These are phyloP conservation scores for Climacium dendroides DNA, from an alignment of 225 moss, liverwort and hornwort genomes.

Conservation along the genomic window DNA sequence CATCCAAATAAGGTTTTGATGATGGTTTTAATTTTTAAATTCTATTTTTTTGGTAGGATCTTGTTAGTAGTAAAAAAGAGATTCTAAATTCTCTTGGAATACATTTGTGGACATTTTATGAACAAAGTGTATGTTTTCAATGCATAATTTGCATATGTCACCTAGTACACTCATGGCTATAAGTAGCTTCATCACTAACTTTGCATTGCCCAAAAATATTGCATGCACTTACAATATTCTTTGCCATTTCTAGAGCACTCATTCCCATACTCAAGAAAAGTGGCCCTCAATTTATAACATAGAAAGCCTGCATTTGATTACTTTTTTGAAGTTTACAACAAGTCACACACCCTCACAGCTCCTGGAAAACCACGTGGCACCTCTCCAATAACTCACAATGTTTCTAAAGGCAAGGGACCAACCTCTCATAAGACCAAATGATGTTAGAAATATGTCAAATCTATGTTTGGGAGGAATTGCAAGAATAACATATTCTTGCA, in stretches of 20 bases:
- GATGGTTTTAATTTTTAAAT: neutral
- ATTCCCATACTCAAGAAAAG: neutral
- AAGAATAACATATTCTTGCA: too few species aligned
- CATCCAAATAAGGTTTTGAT: rapidly evolving
- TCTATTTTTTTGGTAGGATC: neutral
- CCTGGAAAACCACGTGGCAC: rapidly evolving
- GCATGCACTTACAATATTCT: neutral
- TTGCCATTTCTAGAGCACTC: neutral
- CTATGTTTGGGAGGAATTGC: rapidly evolving
- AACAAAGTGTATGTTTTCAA: too few species aligned
- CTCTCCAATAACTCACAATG: neutral
- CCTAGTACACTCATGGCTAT: too few species aligned
- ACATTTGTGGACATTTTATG: rapidly evolving
- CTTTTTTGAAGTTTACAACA: neutral
- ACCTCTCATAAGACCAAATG: neutral
- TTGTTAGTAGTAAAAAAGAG: neutral
- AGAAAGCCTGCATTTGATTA: too few species aligned
- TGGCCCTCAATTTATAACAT: too few species aligned
- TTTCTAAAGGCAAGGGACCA: neutral
- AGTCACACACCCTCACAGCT: neutral
- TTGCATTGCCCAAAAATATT: neutral
- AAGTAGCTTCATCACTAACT: neutral
- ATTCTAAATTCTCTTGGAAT: neutral
- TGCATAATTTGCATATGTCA: too few species aligned
- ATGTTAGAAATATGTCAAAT: neutral